Percentiles rank a stretch among this genome's conserved stretches.
Conservation (phyloP, 441 rosid species). For the Erodium texanum region DNA sequence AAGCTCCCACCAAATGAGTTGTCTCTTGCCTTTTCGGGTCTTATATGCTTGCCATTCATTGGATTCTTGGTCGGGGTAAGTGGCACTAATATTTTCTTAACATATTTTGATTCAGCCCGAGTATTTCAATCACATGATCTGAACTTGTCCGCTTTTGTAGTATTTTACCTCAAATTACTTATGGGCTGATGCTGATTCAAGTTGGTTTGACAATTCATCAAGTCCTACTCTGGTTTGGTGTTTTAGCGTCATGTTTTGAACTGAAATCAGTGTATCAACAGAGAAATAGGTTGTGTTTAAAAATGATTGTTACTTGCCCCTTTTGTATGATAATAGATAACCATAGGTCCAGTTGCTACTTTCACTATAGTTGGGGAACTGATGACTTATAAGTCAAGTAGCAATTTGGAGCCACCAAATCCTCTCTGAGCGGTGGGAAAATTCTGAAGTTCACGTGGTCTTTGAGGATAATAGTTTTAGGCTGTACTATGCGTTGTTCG, state of each 20-base stretch:
- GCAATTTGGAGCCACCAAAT: neutral
- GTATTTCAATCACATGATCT: neutral
- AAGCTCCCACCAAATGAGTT: constrained; percentile 73
- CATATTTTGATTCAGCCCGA: neutral
- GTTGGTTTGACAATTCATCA: too few relatives aligned
- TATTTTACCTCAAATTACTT: neutral
- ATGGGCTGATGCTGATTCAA: too few relatives aligned
- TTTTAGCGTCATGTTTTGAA: too few relatives aligned
- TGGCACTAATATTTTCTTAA: constrained; percentile 6
- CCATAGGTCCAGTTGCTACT: neutral
- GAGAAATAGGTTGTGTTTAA: neutral
- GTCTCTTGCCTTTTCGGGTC: constrained; percentile 76
- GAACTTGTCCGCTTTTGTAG: neutral
- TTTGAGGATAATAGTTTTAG: too few relatives aligned
- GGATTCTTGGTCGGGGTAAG: constrained; percentile 87
- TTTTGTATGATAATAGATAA: too few relatives aligned
- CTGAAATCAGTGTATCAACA: too few relatives aligned
- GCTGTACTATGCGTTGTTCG: neutral
- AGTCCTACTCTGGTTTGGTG: too few relatives aligned
- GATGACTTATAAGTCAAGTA: neutral
- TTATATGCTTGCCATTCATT: constrained; percentile 55
- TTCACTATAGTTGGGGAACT: neutral
- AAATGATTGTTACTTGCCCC: neutral
- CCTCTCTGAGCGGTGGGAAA: neutral
- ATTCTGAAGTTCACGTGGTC: neutral